Conservation (phyloP, 179 eudicot species). For the Beta corolliflora region DNA sequence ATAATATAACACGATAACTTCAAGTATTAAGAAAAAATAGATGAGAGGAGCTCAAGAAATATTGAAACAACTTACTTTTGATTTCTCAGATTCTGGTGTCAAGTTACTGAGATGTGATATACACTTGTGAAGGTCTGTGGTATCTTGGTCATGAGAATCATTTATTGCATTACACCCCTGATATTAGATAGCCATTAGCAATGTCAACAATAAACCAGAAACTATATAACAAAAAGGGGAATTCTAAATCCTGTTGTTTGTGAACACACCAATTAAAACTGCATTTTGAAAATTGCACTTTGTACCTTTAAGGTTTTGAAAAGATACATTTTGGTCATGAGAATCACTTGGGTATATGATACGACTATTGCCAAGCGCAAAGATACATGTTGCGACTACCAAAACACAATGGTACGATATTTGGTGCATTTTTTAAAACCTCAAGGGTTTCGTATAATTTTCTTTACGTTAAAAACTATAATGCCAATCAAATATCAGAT, state of each 20-base stretch:
- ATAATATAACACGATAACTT: background rate
- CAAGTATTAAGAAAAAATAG: background rate
- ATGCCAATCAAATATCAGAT: background rate
- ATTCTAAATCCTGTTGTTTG: background rate
- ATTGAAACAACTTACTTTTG: slow-evolving; percentile 52
- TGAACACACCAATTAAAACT: too few species aligned
- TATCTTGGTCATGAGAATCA: slow-evolving; percentile 87
- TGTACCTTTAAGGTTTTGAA: too few species aligned
- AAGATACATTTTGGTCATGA: too few species aligned
- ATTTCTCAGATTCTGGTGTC: slow-evolving; percentile 45
- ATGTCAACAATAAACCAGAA: slow-evolving; percentile 15
- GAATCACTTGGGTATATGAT: too few species aligned
- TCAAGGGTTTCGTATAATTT: too few species aligned
- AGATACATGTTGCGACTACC: too few species aligned
- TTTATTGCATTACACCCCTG: slow-evolving; percentile 78
- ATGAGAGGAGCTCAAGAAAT: background rate
- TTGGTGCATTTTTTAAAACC: too few species aligned
- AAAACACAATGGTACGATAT: too few species aligned
- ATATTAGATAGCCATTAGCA: slow-evolving; percentile 22
- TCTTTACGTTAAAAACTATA: too few species aligned
- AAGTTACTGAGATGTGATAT: slow-evolving; percentile 50
- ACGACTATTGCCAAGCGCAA: too few species aligned
- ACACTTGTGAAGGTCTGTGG: slow-evolving; percentile 91
- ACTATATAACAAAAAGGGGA: background rate
- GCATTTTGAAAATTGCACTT: too few species aligned